These are phyloP conservation scores for Pseudopyricularia javanii DNA, from an alignment of 2,329 filamentous ascomycete genomes.

Conservation along the genomic window DNA sequence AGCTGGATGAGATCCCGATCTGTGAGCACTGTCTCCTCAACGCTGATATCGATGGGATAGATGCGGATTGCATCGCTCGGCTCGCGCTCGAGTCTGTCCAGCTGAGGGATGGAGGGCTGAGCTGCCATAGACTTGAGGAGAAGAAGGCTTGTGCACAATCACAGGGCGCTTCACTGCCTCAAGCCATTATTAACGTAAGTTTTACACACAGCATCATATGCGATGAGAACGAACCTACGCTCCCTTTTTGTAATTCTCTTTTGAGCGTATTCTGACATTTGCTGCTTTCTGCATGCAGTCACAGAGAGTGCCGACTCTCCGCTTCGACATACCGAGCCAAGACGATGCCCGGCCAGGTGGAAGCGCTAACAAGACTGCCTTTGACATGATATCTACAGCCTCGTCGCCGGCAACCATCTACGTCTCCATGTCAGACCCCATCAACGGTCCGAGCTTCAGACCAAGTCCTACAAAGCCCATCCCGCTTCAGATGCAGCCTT, in stretches of 20 bases:
- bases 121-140: slow-evolving; percentile 26
- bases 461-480: slow-evolving; percentile 38
- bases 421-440: slow-evolving; percentile 35
- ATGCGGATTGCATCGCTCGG: slow-evolving; percentile 19
- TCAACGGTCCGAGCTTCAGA: slow-evolving; percentile 31
- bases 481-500: slow-evolving; percentile 30
- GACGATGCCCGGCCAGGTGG: background rate
- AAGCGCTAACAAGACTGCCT: background rate
- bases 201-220: background rate
- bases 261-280: background rate
- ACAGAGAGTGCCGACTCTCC: background rate
- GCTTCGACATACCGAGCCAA: background rate
- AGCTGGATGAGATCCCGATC: slow-evolving; percentile 34
- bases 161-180: background rate
- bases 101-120: slow-evolving; percentile 31
- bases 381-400: slow-evolving; percentile 10
- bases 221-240: slow-evolving; percentile 3
- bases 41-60: slow-evolving; percentile 21
- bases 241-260: background rate
- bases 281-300: background rate
- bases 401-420: slow-evolving; percentile 26
- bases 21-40: slow-evolving; percentile 33
- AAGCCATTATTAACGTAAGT: background rate
- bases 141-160: background rate
- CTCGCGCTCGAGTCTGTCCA: slow-evolving; percentile 31